These are phyloP conservation scores for Saccharomycopsis schoenii DNA, from an alignment of 805 yeast genomes.

Conservation along the genomic window DNA sequence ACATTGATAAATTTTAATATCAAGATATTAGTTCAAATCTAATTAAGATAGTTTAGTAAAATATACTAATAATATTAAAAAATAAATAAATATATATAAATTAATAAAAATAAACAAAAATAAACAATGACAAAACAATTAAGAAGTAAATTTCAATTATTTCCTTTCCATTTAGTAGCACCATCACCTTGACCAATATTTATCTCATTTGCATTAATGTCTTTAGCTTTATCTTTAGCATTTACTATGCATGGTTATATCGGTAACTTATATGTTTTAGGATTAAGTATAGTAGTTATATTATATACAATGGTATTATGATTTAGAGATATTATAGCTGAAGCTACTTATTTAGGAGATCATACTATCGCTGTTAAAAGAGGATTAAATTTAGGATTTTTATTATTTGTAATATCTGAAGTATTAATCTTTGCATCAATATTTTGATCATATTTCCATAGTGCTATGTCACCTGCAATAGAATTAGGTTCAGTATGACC, in stretches of 20 bases:
- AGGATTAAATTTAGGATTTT: slow-evolving; percentile 20
- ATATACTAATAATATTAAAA: background rate
- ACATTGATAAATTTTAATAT: background rate
- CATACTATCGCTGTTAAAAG: slow-evolving; percentile 23
- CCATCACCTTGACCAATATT: slow-evolving; percentile 24
- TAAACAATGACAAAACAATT: slow-evolving; percentile 11
- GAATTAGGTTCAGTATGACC: slow-evolving; percentile 24
- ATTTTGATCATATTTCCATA: slow-evolving; percentile 23
- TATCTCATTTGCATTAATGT: slow-evolving; percentile 22
- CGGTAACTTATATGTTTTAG: slow-evolving; percentile 16
- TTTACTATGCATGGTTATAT: slow-evolving; percentile 23
- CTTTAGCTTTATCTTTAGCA: slow-evolving; percentile 22
- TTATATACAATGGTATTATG: slow-evolving; percentile 20
- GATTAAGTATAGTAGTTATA: slow-evolving; percentile 18
- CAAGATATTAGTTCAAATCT: slow-evolving; percentile 3
- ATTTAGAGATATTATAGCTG: slow-evolving; percentile 23
- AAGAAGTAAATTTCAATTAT: slow-evolving; percentile 17
- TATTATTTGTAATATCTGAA: slow-evolving; percentile 21
- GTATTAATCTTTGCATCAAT: slow-evolving; percentile 20
- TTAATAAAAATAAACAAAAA: background rate
- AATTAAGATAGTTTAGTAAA: slow-evolving; percentile 1
- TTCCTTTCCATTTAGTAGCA: slow-evolving; percentile 21
- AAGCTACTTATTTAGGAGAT: slow-evolving; percentile 23
- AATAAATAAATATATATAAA: slow-evolving; percentile 6
- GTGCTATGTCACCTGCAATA: slow-evolving; percentile 22